Base-by-base conservation (phyloP, 1,284 basidiomycete genomes). In the Ganoderma sinense region DNA sequence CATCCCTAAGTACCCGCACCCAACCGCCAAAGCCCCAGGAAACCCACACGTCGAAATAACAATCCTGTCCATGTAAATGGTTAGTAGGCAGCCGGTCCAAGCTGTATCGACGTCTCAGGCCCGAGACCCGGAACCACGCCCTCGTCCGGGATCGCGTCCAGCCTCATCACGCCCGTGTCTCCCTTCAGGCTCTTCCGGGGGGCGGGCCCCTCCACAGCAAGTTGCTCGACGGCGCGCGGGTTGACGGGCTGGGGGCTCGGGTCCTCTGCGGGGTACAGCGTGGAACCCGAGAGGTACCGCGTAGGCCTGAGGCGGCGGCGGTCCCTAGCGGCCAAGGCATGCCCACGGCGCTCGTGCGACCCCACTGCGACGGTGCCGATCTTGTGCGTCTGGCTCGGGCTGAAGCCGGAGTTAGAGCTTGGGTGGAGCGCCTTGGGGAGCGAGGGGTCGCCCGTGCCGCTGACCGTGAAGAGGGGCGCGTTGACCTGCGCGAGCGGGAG, bases 221-320 rank as follows among this genome's bases (percentile, higher is more conserved):
- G 26, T 36, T 36, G 36, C 36, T n/a, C 43, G 18, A 20, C 18
- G 18, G 18, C 43, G 43, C 43, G 43, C 43, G 43, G 43, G 45
- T 48, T 48, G 45, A 48, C 1, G 20, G 45, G 53, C 36, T 33
- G 31, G 53, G 48, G 26, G 31, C 41, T 43, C 16, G 65, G 68
- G 31, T 65, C 63, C n/a, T 66, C 65, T 29, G 23, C 65, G 36
- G 68, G n/a, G 53, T 56, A 43, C 36, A 63, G 55, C 13, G 31
- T 51, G 11, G 66, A 31, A 39, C 64, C 39, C 1, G 61, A 26
- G 61, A 73, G 14, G 64, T 64, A 67, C 6, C 31, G 36, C 10
- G 67, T 33, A 62, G 62, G 69, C n/a, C 26, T 31, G 62, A 71
- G 67, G 26, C 68, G 68, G 33, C 64, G 67, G 33, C n/a, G n/a